These are phyloP conservation scores for Acidomyces sp. DNA, from an alignment of 495 filamentous ascomycete genomes.

Conservation along the genomic window DNA sequence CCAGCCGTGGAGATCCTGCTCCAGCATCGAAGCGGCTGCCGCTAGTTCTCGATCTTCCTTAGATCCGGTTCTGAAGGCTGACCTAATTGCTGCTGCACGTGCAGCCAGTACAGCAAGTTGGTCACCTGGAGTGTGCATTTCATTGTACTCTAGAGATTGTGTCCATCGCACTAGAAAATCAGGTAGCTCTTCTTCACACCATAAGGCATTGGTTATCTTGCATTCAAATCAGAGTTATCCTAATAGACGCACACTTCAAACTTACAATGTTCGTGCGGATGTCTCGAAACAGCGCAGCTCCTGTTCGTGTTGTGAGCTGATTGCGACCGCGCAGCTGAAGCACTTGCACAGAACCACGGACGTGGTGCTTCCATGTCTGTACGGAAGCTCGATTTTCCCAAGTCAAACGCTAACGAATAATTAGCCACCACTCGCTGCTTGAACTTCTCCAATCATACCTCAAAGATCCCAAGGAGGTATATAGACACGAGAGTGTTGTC, in stretches of 20 bases:
- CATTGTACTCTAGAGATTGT: conserved; percentile 2
- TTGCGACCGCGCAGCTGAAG: conserved; percentile 8
- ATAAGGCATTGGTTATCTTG: neutral
- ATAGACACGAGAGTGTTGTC: conserved; percentile 10
- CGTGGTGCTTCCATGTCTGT: conserved; percentile 11
- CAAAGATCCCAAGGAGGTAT: conserved; percentile 8
- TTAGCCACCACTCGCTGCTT: neutral
- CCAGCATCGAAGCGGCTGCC: conserved; percentile 1
- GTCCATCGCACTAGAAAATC: conserved; percentile 10
- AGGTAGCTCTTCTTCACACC: conserved; percentile 1
- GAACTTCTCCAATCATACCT: neutral
- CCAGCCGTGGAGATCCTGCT: conserved; percentile 12
- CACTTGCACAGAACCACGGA: conserved; percentile 8
- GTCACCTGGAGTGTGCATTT: conserved; percentile 1
- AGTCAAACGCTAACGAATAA: neutral
- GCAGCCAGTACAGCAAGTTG: conserved; percentile 2
- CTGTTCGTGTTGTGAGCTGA: conserved; percentile 4
- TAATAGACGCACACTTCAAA: too few relatives aligned
- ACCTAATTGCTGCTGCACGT: conserved; percentile 1
- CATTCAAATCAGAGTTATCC: too few relatives aligned
- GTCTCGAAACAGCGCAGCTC: conserved; percentile 6
- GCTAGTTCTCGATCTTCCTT: conserved; percentile 3
- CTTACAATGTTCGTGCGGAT: conserved; percentile 8
- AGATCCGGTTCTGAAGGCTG: conserved; percentile 1
- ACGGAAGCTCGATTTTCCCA: conserved; percentile 6